Conservation (phyloP, 495 filamentous ascomycete genomes). For the Penicillium arizonense region DNA sequence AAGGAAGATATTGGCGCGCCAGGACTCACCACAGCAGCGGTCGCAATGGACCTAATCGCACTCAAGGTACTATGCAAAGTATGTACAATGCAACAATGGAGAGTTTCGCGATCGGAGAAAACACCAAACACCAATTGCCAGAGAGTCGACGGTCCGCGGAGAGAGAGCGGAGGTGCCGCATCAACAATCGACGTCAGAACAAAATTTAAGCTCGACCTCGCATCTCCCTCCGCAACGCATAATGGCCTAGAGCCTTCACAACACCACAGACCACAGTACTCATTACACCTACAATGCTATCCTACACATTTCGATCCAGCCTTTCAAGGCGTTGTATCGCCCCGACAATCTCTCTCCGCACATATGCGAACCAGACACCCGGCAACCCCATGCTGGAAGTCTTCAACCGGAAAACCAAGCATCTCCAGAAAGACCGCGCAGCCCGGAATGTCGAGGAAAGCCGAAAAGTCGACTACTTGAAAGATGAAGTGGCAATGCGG, state of each 20-base stretch:
- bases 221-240: conserved; percentile 6
- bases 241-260: conserved; percentile 6
- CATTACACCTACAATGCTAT: conserved; percentile 21
- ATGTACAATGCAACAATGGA: not conserved
- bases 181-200: conserved; percentile 37
- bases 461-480: conserved; percentile 82
- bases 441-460: conserved; percentile 67
- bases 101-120: not conserved
- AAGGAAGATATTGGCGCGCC: not conserved
- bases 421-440: conserved; percentile 85
- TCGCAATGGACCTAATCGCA: not conserved
- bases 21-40: conserved; percentile 6
- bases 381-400: conserved; percentile 78
- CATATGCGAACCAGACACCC: conserved; percentile 73
- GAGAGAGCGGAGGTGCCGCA: conserved; percentile 26
- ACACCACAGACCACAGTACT: not conserved
- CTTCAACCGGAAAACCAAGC: conserved; percentile 86
- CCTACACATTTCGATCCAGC: conserved; percentile 26
- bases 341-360: conserved; percentile 31
- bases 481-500: conserved; percentile 83
- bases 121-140: conserved; percentile 2
- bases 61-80: not conserved
- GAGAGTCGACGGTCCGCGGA: conserved; percentile 15
- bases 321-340: conserved; percentile 18
- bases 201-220: conserved; percentile 15